phyloP scores from a whole-genome alignment of 169 alveolate species.

The Plasmodium coatneyi region DNA sequence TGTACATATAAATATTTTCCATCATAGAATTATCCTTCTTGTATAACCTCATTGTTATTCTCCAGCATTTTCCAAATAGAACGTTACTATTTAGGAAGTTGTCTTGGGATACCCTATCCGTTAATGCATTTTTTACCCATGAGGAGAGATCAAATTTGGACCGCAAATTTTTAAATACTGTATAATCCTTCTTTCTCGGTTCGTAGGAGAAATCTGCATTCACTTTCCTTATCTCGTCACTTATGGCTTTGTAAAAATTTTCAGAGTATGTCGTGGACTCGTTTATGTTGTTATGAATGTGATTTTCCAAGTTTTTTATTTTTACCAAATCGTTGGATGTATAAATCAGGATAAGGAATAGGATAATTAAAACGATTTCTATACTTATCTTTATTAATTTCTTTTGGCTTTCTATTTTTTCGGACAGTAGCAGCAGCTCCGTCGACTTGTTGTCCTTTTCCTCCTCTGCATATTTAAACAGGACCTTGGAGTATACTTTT shows the following conservation, averaged over 20 bases:
- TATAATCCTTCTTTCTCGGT: conserved; percentile 60
- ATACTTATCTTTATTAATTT: conserved; percentile 77
- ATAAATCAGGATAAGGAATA: conserved; percentile 75
- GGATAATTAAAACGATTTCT: conserved; percentile 70
- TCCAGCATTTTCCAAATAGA: conserved; percentile 69
- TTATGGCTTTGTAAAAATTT: conserved; percentile 9
- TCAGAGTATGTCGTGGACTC: conserved; percentile 43
- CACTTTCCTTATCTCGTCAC: conserved; percentile 45
- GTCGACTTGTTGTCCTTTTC: conserved; percentile 33
- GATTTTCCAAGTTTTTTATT: conserved; percentile 53
- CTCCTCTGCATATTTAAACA: conserved; percentile 58
- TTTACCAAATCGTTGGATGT: conserved; percentile 71
- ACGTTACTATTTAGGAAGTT: conserved; percentile 50
- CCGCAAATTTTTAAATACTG: conserved; percentile 9
- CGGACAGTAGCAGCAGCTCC: conserved; percentile 54
- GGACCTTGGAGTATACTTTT: conserved; percentile 31
- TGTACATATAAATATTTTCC: conserved; percentile 35
- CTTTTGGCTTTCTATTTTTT: conserved; percentile 76
- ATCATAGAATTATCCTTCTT: conserved; percentile 31
- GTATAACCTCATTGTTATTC: conserved; percentile 72
- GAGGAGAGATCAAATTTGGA: conserved; percentile 39
- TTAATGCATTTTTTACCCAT: conserved; percentile 42
- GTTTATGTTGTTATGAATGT: conserved; percentile 23
- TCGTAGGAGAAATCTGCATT: conserved; percentile 69
- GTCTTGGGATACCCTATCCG: conserved; percentile 23